Base-by-base conservation (phyloP, 805 yeast genomes). In the Diddensiella transvaalensis region DNA sequence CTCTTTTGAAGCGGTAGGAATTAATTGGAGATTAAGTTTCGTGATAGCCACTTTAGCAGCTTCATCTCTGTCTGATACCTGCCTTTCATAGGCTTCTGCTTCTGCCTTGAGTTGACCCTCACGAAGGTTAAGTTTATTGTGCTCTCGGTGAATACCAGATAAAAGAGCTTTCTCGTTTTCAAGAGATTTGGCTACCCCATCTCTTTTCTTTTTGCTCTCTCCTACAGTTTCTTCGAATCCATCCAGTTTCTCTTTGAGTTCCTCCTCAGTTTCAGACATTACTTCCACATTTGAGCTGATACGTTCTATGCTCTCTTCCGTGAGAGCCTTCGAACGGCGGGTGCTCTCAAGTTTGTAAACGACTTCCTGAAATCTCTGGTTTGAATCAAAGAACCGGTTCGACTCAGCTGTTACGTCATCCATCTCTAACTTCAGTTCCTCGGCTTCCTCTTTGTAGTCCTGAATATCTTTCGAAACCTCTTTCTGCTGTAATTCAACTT, bases 291-390 rank as follows among this genome's bases (percentile, higher is more conserved):
- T 69, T 0, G 65, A 54, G n/a, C 24, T 23, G 2, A 87, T 61
- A 40, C 86, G 71, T 6, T 65, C 64, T 2, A 80, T 72, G 51
- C 82, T 86, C 15, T 76, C 79, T 1, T 57, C 52, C 3, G 79
- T 61, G 1, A 79, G 70, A 6, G 60, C 59, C 49, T 71, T 69
- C 41, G 75, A 74, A 43, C 77, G 78, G 30, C 70, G 68, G 40
- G 85, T 61, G 44, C 77, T 79, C 35, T 84, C 87, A 19, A 82
- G 65, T 52, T 78, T 78, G 23, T 85, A 80, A 18, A 90, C 61
- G 0, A 81, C 78, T 51, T 80, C 74, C 61, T 88, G 96, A 61
- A 83, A 90, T 49, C 85, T 84, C 61, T 87, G 96, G 60, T 87
- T 87, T 1, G 87, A 74, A 42, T 79, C 78, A 65, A 88, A 89